Conservation (phyloP, 768 basidiomycete genomes). For the Rhizopogon rudus region DNA sequence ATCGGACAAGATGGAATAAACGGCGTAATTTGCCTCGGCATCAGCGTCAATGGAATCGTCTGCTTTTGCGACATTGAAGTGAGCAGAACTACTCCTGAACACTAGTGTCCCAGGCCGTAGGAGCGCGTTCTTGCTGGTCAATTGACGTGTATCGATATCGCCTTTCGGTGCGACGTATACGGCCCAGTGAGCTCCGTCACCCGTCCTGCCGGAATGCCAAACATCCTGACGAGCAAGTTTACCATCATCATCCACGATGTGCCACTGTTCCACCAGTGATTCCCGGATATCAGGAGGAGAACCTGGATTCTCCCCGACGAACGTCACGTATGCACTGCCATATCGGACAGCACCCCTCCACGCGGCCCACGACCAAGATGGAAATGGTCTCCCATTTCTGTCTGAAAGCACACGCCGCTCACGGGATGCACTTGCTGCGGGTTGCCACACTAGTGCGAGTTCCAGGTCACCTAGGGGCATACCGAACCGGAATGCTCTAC, state of each 20-base stretch:
- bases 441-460: constrained; percentile 17
- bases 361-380: constrained; percentile 24
- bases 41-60: neutral
- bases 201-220: neutral
- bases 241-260: constrained; percentile 12
- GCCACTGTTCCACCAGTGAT: constrained; percentile 15
- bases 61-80: constrained; percentile 7
- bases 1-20: constrained; percentile 8
- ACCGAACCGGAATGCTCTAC: neutral
- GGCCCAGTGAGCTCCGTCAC: too few relatives aligned
- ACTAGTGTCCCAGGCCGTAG: constrained; percentile 14
- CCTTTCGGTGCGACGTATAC: constrained; percentile 1
- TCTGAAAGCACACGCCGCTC: constrained; percentile 5
- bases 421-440: constrained; percentile 6
- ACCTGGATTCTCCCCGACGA: neutral
- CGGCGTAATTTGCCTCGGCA: neutral
- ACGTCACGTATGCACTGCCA: neutral
- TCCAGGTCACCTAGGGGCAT: constrained; percentile 8
- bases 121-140: neutral
- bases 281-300: neutral
- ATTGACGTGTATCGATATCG: neutral
- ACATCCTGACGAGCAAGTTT: constrained; percentile 12
- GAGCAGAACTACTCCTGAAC: constrained; percentile 13
- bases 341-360: constrained; percentile 15
- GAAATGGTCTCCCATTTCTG: constrained; percentile 1